Base-by-base conservation (phyloP, 1,284 basidiomycete genomes). In the Ustilago crameri region DNA sequence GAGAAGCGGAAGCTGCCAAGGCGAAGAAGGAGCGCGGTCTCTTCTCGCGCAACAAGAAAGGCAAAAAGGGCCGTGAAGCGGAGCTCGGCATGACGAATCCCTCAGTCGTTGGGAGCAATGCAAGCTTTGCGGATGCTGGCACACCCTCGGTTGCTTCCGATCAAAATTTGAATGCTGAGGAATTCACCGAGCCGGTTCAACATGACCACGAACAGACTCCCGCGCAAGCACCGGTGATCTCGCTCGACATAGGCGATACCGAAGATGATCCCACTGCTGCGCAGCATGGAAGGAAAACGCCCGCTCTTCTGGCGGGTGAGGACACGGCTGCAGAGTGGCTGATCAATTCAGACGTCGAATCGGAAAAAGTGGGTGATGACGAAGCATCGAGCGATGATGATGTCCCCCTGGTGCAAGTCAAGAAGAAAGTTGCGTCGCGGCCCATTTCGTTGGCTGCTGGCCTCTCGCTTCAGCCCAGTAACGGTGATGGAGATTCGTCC, bases 371-470 rank as follows among this genome's bases (percentile, higher is more conserved):
- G 22, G 59, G 32, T 35, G 51, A 51, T 23, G 53, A 20, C n/a
- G 49, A 38, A 34, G 74, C 49, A 15, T 52, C 51, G 37, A 63
- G 57, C 42, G 78, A 80, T 22, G 77, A 79, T 42, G 74, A 79
- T 43, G 37, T 76, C 15, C 78, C 78, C 4, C 63, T 80, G 9
- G 50, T 72, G 12, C 78, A 75, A 38, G 51, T 80, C 45, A 75
- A 68, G 51, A 73, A 62, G 42, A 75, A 66, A 7, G 60, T 68
- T 9, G 55, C 60, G 27, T 66, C 59, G 45, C 72, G 61, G 10
- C 72, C 66, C 0, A 45, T 52, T 10, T 71, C 68, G 34, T 23
- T 73, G n/a, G 68, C 62, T 20, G 54, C 69, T 9, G 63, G 69
- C 10, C 59, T 72, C 5, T 51, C 45, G 45, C 51, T 67, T 10